A percentile compares a stretch with the other conserved stretches of the same genome.
Conservation (phyloP, 768 basidiomycete species). For the Podaxis pistillaris region DNA sequence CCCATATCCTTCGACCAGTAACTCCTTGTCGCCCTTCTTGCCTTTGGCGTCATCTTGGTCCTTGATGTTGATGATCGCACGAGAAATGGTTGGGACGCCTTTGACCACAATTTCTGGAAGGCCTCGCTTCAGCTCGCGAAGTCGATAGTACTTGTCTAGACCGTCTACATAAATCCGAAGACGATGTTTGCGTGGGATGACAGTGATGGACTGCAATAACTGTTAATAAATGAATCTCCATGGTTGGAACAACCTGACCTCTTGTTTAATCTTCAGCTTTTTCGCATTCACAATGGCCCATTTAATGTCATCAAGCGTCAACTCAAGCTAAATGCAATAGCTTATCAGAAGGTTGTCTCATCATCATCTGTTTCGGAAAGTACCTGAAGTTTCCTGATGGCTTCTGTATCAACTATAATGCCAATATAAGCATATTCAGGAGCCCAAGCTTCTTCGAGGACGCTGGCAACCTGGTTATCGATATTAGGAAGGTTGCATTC, state of each 20-base stretch:
- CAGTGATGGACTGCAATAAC: slow-evolving; percentile 60
- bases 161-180: slow-evolving; percentile 80
- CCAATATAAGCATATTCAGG: slow-evolving; percentile 91
- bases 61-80: slow-evolving; percentile 96
- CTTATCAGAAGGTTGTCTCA: not conserved
- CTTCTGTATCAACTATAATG: slow-evolving; percentile 85
- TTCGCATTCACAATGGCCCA: slow-evolving; percentile 84
- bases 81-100: slow-evolving; percentile 85
- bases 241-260: slow-evolving; percentile 39
- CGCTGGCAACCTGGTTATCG: slow-evolving; percentile 69
- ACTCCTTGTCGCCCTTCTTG: slow-evolving; percentile 84
- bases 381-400: slow-evolving; percentile 87
- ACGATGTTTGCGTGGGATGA: slow-evolving; percentile 71
- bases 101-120: slow-evolving; percentile 85
- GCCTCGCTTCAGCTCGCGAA: slow-evolving; percentile 84
- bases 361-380: slow-evolving; percentile 11
- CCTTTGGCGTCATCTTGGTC: slow-evolving; percentile 79
- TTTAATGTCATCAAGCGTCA: slow-evolving; percentile 90
- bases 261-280: slow-evolving; percentile 91
- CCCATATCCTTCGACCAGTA: slow-evolving; percentile 97
- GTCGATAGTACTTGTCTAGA: slow-evolving; percentile 74
- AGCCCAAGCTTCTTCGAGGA: slow-evolving; percentile 96
- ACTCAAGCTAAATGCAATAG: slow-evolving; percentile 65
- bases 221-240: slow-evolving; percentile 10
- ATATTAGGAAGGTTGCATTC: not conserved